These are phyloP conservation scores for Cadophora gregata DNA, from an alignment of 2,329 filamentous ascomycete species.

Conservation along the genomic window DNA sequence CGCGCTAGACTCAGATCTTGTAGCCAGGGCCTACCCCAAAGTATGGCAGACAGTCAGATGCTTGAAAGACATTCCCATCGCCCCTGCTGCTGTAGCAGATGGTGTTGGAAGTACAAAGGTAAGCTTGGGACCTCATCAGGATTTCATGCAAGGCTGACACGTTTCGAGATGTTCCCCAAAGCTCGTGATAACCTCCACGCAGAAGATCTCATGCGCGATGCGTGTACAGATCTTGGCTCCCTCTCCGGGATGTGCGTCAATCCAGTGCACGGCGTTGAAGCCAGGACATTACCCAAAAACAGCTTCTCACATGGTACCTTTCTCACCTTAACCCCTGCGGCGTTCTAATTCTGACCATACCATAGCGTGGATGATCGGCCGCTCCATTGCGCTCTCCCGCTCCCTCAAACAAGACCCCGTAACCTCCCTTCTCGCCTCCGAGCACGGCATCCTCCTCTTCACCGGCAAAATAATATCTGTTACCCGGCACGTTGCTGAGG, in stretches of 20 bases:
- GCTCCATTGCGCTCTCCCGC: constrained; percentile 56
- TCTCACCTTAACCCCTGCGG: too few species aligned
- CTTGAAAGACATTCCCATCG: constrained; percentile 38
- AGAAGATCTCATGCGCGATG: constrained; percentile 41
- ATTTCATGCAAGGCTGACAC: neutral
- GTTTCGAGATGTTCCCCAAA: constrained; percentile 32
- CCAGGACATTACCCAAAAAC: constrained; percentile 40
- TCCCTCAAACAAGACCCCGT: constrained; percentile 40
- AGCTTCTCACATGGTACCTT: constrained; percentile 41
- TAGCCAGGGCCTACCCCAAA: constrained; percentile 43
- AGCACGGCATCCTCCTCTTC: constrained; percentile 41
- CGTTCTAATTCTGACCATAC: constrained; percentile 6
- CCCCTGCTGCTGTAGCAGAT: constrained; percentile 40
- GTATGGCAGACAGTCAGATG: constrained; percentile 43
- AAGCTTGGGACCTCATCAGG: neutral
- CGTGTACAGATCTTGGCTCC: constrained; percentile 39
- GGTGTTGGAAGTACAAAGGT: constrained; percentile 34
- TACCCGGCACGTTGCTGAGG: constrained; percentile 37
- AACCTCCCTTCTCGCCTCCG: constrained; percentile 35
- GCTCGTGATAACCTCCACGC: constrained; percentile 36
- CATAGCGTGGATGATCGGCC: constrained; percentile 58
- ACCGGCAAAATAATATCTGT: constrained; percentile 42
- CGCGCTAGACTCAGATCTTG: constrained; percentile 41
- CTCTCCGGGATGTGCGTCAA: constrained; percentile 40
- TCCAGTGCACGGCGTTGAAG: constrained; percentile 39